A percentile compares a stretch with the other conserved stretches of the same genome.
Evolutionary conservation across 2,329 filamentous ascomycete species (phyloP).

Genomic region (Fusarium equiseti): DNA sequence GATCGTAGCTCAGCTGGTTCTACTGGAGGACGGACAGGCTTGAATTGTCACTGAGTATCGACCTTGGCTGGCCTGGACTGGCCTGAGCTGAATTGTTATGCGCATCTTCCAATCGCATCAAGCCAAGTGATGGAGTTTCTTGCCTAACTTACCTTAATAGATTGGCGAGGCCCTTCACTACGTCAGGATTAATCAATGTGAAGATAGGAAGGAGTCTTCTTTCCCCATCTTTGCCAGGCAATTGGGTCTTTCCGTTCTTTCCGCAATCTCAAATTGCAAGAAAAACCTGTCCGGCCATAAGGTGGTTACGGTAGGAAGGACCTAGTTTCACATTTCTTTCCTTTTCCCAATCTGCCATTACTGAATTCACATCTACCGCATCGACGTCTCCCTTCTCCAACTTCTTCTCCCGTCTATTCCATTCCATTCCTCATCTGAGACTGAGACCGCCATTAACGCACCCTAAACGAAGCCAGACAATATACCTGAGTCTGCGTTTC

Average conservation of each 20-base stretch:
- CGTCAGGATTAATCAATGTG: slow-evolving; percentile 30
- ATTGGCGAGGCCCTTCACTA: slow-evolving; percentile 35
- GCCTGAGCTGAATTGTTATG: slow-evolving; percentile 14
- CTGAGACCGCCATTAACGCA: slow-evolving; percentile 24
- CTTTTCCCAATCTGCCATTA: neutral
- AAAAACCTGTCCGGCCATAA: slow-evolving; percentile 1
- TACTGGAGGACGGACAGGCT: slow-evolving; percentile 18
- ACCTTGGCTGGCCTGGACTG: slow-evolving; percentile 25
- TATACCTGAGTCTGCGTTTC: slow-evolving; percentile 1
- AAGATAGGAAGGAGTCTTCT: slow-evolving; percentile 22
- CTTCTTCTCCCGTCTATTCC: slow-evolving; percentile 8
- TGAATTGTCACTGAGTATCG: slow-evolving; percentile 15
- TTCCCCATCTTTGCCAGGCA: slow-evolving; percentile 34
- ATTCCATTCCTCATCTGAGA: slow-evolving; percentile 31
- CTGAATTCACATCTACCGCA: slow-evolving; percentile 3
- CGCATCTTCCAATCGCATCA: slow-evolving; percentile 21
- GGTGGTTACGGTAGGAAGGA: slow-evolving; percentile 6
- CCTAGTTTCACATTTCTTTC: slow-evolving; percentile 6
- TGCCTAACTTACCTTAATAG: slow-evolving; percentile 13
- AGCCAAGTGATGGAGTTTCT: slow-evolving; percentile 10
- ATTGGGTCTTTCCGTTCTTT: slow-evolving; percentile 34
- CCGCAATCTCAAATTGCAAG: slow-evolving; percentile 25
- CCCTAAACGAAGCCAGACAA: slow-evolving; percentile 13
- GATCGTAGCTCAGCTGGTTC: slow-evolving; percentile 25
- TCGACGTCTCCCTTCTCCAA: neutral